Base-by-base conservation (phyloP, 192 early-diverging fungal genomes). In the Gigaspora rosea region DNA sequence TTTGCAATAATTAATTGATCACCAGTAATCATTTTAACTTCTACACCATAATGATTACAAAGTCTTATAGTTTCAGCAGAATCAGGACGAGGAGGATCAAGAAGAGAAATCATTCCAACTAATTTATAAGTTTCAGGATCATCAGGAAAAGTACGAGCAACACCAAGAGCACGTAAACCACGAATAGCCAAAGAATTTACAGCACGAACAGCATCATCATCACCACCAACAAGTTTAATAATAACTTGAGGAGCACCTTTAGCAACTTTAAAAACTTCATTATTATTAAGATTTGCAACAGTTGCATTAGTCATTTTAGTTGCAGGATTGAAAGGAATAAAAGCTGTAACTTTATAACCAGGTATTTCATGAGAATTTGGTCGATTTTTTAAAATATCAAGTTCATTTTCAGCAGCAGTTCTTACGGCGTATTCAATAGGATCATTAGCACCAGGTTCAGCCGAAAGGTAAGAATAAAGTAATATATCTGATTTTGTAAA, bases 191-290 rank as follows among this genome's bases (percentile, higher is more conserved):
- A 90, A 78, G 86, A 78, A 72, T 94, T 94, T 50, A 97, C 95
- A 33, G 95, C 95, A 56, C 85, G 86, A 16, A 88, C 89, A 13
- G 94, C 96, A 63, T 94, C 92, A 77, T 92, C 89, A 82, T 95
- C 90, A 68, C 91, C 92, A 82, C 93, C 93, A 33, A 88, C 90
- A 57, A 96, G 89, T 80, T 87, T 86, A 78, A 93, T 89, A 75
- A 97, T 94, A 62, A 97, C 95, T 80, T 95, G 95, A 18, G 95
- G 95, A 33, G 96, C 96, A 78, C 96, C 96, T 87, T 98, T 98
- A 80, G 95, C 93, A 64, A 91, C 90, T 80, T 92, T 91, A 88
- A 98, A 96, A 63, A 88, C 83, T 65, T 94, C 91, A 35, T 95
- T 90, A 46, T 89, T 87, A 10, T 92, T 90, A 52, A 94, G 83